Evolutionary conservation across 2,329 filamentous ascomycete genomes (phyloP), one percentile per base, ranked within the genome.

Genomic region (Aspergillus pseudoterreus): DNA sequence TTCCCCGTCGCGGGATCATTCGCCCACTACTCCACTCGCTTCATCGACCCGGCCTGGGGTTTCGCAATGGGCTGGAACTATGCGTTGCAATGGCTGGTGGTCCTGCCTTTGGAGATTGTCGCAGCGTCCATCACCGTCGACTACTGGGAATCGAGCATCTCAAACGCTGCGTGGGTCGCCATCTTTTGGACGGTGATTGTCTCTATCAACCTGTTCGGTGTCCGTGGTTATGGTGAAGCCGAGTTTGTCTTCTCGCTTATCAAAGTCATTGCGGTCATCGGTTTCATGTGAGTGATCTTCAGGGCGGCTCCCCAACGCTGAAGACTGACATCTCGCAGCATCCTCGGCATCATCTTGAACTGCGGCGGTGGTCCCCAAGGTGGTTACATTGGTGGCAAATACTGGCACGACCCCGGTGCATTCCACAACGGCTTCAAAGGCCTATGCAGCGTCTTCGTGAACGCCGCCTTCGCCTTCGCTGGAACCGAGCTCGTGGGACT

Each of bases 21-120:
- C 67, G 90, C 90, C 1, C 86, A 90, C 6, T 96, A 92, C 74
- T 94, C 92, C 15, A 96, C 90, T 27, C 84, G 92, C 15, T 96
- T 97, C 64, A 72, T 97, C 15, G 91, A 96, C 65, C 92, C 92
- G 1, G 92, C 92, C 0, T 96, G 90, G 90, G 91, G 91, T 0
- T 95, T 95, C 66, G 89, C 90, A 43, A 95, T 96, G 88, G 91
- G 90, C 14, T 95, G 90, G 90, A 95, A 95, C 64, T 95, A 96
- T 69, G 89, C 88, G 4, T 70, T 96, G 59, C 88, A 95, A 72
- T 96, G 92, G 92, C 79, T 95, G 2, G 81, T 90, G 33, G 84
- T 92, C 0, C 72, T 96, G 30, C 91, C 91, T 0, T 77, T 95
- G 35, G 91, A 96, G 69, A 87, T 96, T 51, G 90, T 95, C 55